phyloP scores from a whole-genome alignment of 345 rosid genomes.

The Syzygium aromaticum region DNA sequence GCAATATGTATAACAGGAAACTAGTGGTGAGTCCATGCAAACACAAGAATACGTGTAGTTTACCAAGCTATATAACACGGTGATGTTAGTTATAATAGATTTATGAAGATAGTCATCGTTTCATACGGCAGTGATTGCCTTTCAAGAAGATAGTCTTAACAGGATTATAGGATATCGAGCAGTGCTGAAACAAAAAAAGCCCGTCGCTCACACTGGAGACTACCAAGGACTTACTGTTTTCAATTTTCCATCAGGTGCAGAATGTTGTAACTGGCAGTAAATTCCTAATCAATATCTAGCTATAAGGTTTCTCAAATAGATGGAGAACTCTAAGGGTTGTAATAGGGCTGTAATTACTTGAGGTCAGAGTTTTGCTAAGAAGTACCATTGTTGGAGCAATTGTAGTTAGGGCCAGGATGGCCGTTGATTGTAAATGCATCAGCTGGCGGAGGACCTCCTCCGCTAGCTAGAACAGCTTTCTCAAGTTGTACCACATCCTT shows the following conservation, averaged over 20 bases:
- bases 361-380: neutral
- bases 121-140: neutral
- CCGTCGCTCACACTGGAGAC: neutral
- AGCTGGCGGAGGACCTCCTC: conserved; percentile 64
- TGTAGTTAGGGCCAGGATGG: conserved; percentile 85
- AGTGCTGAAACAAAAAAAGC: neutral
- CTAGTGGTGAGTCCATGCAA: neutral
- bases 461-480: conserved; percentile 43
- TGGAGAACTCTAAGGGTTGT: neutral
- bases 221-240: neutral
- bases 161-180: neutral
- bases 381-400: conserved; percentile 63
- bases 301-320: neutral
- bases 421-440: conserved; percentile 79
- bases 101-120: neutral
- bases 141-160: neutral
- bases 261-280: neutral
- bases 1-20: neutral
- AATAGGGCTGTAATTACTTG: neutral
- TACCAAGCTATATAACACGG: neutral
- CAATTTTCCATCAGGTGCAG: neutral
- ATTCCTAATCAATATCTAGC: neutral
- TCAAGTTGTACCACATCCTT: conserved; percentile 56
- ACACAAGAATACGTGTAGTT: neutral
- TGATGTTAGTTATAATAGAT: neutral